These are phyloP conservation scores for Microbotryum lychnidis-dioicae DNA, from an alignment of 1,284 basidiomycete species.

Conservation along the genomic window DNA sequence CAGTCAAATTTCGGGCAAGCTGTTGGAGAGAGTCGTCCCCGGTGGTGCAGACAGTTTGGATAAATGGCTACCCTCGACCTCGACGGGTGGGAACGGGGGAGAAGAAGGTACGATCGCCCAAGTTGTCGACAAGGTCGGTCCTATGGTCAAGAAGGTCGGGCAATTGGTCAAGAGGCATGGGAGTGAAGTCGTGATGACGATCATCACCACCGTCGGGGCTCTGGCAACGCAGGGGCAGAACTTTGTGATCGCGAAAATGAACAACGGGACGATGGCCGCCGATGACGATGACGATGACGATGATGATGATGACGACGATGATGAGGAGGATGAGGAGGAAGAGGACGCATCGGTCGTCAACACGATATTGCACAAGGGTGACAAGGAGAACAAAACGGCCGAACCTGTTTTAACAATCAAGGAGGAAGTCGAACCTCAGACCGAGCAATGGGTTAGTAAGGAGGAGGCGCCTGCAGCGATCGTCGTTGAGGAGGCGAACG, in stretches of 20 bases:
- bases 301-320: neutral
- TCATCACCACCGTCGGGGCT: neutral
- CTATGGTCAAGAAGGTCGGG: conserved; percentile 5
- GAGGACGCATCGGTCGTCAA: neutral
- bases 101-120: neutral
- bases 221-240: neutral
- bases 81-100: neutral
- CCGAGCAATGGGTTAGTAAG: too few species aligned
- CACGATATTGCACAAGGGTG: neutral
- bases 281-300: neutral
- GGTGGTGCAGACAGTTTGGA: neutral
- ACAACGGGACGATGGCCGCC: neutral
- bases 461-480: too few species aligned
- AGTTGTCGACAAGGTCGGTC: neutral
- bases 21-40: neutral
- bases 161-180: neutral
- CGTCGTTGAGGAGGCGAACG: too few species aligned
- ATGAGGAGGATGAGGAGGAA: neutral
- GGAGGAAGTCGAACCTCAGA: too few species aligned
- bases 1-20: neutral
- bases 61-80: neutral
- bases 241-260: neutral
- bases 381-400: neutral
- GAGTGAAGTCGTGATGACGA: neutral
- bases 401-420: too few species aligned